These are phyloP conservation scores for Globisporangium paddicum DNA, from an alignment of 352 stramenopile genomes.

Conservation along the genomic window DNA sequence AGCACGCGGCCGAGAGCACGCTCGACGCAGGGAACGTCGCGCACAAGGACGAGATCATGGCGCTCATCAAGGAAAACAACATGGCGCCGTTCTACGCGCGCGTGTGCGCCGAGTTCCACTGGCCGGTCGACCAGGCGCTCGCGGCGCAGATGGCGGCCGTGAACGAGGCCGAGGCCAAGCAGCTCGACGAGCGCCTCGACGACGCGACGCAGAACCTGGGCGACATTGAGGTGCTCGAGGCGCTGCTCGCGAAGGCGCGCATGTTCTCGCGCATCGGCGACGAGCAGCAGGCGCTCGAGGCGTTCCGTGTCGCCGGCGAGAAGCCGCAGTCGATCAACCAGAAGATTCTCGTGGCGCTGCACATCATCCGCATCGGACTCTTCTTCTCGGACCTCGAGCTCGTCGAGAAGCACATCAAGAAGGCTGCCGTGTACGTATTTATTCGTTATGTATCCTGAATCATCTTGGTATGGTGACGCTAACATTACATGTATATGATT, in stretches of 20 bases:
- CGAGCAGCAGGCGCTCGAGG: constrained; percentile 87
- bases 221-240: constrained; percentile 98
- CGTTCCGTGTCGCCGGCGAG: constrained; percentile 89
- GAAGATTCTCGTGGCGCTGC: constrained; percentile 97
- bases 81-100: constrained; percentile 82
- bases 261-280: constrained; percentile 94
- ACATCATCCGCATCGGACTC: constrained; percentile 86
- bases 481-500: not conserved
- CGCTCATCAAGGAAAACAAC: constrained; percentile 52
- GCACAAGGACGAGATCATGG: constrained; percentile 49
- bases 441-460: not conserved
- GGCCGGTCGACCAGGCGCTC: constrained; percentile 52
- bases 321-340: constrained; percentile 96
- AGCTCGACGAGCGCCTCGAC: constrained; percentile 82
- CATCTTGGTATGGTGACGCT: not conserved
- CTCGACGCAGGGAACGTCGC: constrained; percentile 29
- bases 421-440: constrained; percentile 62
- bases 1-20: constrained; percentile 35
- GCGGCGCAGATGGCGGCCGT: constrained; percentile 46
- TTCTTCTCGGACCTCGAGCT: constrained; percentile 86
- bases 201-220: constrained; percentile 95
- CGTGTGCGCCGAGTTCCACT: constrained; percentile 67
- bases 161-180: constrained; percentile 68
- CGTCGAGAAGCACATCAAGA: constrained; percentile 86
- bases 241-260: constrained; percentile 89